phyloP scores from a whole-genome alignment of 176 grass and related monocot genomes.

The Tillandsia fasciculata region DNA sequence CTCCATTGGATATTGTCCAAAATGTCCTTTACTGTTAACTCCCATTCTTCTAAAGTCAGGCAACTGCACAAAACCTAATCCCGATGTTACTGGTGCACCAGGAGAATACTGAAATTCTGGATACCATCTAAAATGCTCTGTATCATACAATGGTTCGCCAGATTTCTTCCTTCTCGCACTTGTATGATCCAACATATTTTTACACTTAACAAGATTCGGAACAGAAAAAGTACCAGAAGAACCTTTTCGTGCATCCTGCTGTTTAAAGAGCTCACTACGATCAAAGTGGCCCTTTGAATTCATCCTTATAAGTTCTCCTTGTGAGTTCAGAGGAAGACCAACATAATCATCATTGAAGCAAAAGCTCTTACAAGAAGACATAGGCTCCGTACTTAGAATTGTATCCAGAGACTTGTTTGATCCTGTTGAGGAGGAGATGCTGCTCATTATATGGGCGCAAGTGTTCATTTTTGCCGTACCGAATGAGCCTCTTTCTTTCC shows the following conservation, averaged over 20 bases:
- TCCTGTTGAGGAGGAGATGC: constrained; percentile 45
- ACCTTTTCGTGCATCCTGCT: constrained; percentile 24
- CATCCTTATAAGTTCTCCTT: constrained; percentile 70
- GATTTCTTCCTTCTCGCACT: constrained; percentile 33
- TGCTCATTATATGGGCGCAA: constrained; percentile 9
- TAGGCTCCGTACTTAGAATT: constrained; percentile 19
- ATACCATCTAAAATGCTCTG: constrained; percentile 34
- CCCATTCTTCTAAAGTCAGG: constrained; percentile 47
- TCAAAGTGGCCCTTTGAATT: constrained; percentile 30
- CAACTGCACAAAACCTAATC: constrained; percentile 35
- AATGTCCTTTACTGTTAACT: constrained; percentile 20
- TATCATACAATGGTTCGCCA: constrained; percentile 29
- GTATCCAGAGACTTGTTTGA: constrained; percentile 40
- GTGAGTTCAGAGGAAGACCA: constrained; percentile 83
- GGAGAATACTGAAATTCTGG: constrained; percentile 25
- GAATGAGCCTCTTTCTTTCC: constrained; percentile 6
- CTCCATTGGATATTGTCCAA: constrained; percentile 13
- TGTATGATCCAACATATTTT: constrained; percentile 4
- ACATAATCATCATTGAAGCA: constrained; percentile 33
- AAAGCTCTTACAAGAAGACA: constrained; percentile 32
- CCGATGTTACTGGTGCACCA: constrained; percentile 19
- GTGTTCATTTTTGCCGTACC: constrained; percentile 22
- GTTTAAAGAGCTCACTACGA: constrained; percentile 28
- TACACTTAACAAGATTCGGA: constrained; percentile 22
- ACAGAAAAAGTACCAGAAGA: constrained; percentile 21